These are phyloP conservation scores for Arachis stenosperma DNA, from an alignment of 306 rosid species.

Conservation along the genomic window DNA sequence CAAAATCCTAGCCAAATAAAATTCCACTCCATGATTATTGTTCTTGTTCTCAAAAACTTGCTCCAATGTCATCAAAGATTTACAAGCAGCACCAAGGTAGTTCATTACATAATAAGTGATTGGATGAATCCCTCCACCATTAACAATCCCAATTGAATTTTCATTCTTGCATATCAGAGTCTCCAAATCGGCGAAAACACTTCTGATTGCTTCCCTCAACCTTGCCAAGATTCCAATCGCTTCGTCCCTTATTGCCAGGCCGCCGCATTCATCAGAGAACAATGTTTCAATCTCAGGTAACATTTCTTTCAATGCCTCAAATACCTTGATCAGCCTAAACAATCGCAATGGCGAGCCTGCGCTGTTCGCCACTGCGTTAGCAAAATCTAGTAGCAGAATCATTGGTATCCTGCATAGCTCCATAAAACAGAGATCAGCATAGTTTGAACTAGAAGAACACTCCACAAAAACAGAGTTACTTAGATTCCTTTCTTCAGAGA, in stretches of 20 bases:
- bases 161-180: conserved; percentile 54
- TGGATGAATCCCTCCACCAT: conserved; percentile 71
- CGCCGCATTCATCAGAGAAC: conserved; percentile 55
- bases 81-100: conserved; percentile 62
- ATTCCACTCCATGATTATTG: conserved; percentile 30
- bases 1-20: conserved; percentile 63
- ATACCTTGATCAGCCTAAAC: conserved; percentile 57
- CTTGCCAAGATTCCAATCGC: conserved; percentile 61
- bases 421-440: conserved; percentile 63
- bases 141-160: conserved; percentile 49
- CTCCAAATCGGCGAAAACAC: conserved; percentile 67
- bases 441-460: conserved; percentile 45
- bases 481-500: conserved; percentile 65
- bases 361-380: conserved; percentile 58
- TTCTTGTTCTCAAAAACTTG: conserved; percentile 50
- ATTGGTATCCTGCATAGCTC: conserved; percentile 61
- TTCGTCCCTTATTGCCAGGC: conserved; percentile 52
- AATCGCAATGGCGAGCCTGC: conserved; percentile 63
- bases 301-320: conserved; percentile 58
- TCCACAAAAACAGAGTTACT: conserved; percentile 60
- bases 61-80: conserved; percentile 56
- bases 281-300: conserved; percentile 53
- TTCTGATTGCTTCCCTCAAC: conserved; percentile 57
- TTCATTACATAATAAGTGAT: conserved; percentile 71
- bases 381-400: conserved; percentile 60